Percentiles rank a stretch among this genome's conserved stretches.
phyloP scores from a whole-genome alignment of 495 filamentous ascomycete genomes.

The Aspergillus panamensis region DNA sequence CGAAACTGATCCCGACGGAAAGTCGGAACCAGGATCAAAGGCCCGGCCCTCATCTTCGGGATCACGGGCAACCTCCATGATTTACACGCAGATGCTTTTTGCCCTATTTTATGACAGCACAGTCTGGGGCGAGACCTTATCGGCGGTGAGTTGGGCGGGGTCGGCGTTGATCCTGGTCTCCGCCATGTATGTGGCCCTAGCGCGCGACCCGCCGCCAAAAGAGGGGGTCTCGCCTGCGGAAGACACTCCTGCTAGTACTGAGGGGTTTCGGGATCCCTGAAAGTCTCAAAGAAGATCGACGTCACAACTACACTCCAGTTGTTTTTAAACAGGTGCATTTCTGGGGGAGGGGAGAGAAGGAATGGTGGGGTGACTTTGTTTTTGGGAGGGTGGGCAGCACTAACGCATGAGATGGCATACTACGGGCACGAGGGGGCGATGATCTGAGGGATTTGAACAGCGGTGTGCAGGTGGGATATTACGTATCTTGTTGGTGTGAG shows the following conservation, averaged over 20 bases:
- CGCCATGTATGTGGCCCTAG: conserved; percentile 73
- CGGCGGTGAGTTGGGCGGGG: conserved; percentile 63
- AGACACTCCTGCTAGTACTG: not conserved
- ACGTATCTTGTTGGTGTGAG: no score
- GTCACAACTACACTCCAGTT: not conserved
- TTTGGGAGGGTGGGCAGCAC: not conserved
- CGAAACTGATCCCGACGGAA: not conserved
- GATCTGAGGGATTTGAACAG: conserved; percentile 10
- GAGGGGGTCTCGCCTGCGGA: conserved; percentile 4
- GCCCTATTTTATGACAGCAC: conserved; percentile 77
- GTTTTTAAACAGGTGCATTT: not conserved
- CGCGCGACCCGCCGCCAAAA: conserved; percentile 30
- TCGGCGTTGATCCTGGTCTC: conserved; percentile 76
- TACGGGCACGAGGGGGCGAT: not conserved
- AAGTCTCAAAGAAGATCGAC: conserved; percentile 7
- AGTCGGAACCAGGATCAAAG: conserved; percentile 3
- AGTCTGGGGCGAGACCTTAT: conserved; percentile 70
- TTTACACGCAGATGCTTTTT: conserved; percentile 91
- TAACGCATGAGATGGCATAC: not conserved
- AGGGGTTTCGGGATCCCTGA: not conserved
- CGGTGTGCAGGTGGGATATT: not conserved
- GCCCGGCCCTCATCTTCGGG: conserved; percentile 34
- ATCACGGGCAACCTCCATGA: conserved; percentile 79
- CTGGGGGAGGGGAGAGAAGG: not conserved
- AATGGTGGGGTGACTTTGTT: not conserved